Conservation (phyloP, 192 early-diverging fungal species). For the Podila minutissima region DNA sequence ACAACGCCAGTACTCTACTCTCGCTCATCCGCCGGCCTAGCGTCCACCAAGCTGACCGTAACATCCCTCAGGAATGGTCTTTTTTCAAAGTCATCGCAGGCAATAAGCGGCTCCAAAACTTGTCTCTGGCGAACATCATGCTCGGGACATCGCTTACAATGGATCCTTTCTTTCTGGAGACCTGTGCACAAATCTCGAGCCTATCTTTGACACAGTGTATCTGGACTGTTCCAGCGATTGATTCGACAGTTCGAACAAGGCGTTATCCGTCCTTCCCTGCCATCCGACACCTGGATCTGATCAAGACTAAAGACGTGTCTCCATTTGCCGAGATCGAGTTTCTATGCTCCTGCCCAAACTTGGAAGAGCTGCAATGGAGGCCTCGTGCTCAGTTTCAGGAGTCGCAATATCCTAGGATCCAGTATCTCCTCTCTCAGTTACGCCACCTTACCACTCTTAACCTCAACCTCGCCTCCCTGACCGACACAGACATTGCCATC, state of each 20-base stretch:
- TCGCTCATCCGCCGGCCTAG: background rate
- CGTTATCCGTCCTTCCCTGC: background rate
- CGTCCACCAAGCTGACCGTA: conserved; percentile 18
- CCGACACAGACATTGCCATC: conserved; percentile 10
- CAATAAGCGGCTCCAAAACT: background rate
- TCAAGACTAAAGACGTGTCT: conserved; percentile 14
- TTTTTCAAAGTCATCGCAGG: conserved; percentile 4
- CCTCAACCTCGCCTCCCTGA: background rate
- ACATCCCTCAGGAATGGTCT: background rate
- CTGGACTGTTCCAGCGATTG: conserved; percentile 1
- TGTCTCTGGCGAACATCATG: conserved; percentile 3
- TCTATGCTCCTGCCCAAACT: conserved; percentile 1
- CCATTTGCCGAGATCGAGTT: conserved; percentile 12
- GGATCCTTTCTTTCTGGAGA: background rate
- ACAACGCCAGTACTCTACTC: conserved; percentile 8
- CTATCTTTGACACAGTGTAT: background rate
- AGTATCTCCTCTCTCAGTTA: background rate
- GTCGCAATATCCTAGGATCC: background rate
- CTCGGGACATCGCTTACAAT: too few species aligned
- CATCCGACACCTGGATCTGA: conserved; percentile 4
- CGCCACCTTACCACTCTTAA: background rate
- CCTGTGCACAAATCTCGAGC: background rate
- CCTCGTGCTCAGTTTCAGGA: background rate
- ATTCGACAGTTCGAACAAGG: background rate
- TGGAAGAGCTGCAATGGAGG: conserved; percentile 9